Evolutionary conservation across 495 filamentous ascomycete genomes (phyloP).

Genomic region (Recurvomyces mirabilis): DNA sequence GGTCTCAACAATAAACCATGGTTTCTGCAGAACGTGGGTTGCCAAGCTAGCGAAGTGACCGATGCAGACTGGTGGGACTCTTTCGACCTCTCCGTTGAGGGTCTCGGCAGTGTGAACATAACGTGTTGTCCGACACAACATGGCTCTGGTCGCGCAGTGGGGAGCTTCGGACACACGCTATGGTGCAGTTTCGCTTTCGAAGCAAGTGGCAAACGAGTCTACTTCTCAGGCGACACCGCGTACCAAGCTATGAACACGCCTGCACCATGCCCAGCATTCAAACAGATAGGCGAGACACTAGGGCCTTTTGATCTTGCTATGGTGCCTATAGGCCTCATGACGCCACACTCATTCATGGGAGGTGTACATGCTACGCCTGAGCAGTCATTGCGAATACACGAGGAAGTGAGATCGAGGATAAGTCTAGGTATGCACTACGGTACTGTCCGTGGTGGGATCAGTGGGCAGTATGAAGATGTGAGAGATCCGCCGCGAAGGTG

Average conservation of each 20-base stretch:
- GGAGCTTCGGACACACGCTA: slow-evolving; percentile 30
- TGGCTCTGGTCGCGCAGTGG: slow-evolving; percentile 30
- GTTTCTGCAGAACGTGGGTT: slow-evolving; percentile 32
- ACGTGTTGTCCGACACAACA: slow-evolving; percentile 40
- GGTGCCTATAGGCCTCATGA: slow-evolving; percentile 35
- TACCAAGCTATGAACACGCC: slow-evolving; percentile 31
- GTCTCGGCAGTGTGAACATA: slow-evolving; percentile 23
- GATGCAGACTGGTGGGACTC: slow-evolving; percentile 47
- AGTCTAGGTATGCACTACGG: slow-evolving; percentile 39
- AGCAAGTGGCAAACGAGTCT: slow-evolving; percentile 18
- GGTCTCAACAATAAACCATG: slow-evolving; percentile 32
- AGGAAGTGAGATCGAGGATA: slow-evolving; percentile 31
- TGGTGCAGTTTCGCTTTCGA: slow-evolving; percentile 45
- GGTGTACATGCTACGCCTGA: slow-evolving; percentile 31
- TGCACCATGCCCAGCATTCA: slow-evolving; percentile 33
- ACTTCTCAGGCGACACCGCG: slow-evolving; percentile 32
- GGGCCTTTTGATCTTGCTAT: slow-evolving; percentile 35
- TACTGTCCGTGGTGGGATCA: slow-evolving; percentile 32
- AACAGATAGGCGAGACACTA: slow-evolving; percentile 28
- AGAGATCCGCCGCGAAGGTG: slow-evolving; percentile 33
- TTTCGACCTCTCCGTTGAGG: slow-evolving; percentile 21
- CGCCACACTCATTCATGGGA: slow-evolving; percentile 30
- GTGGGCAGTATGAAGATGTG: slow-evolving; percentile 34
- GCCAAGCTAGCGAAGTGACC: slow-evolving; percentile 31
- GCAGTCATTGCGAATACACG: slow-evolving; percentile 33